Base-by-base conservation (phyloP, 805 yeast genomes). In the Torulaspora maleeae region DNA sequence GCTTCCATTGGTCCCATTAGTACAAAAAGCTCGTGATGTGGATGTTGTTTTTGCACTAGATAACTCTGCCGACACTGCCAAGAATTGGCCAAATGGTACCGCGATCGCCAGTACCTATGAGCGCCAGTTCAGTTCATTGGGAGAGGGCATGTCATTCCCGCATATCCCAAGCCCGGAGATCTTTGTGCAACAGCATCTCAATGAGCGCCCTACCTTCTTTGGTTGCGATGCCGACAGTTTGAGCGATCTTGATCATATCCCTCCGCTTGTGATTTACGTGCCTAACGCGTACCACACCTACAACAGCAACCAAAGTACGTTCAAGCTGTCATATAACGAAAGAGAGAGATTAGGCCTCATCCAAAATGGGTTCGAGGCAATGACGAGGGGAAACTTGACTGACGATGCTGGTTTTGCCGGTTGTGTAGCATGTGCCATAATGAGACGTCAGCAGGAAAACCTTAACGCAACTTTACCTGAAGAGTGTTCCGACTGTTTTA, bases 341-440 rank as follows among this genome's bases (percentile, higher is more conserved):
- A 72, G 71, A 0, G 86, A 83, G 55, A 77, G 79, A 53, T 63
- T 70, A 35, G 70, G 74, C 0, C 75, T 87, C 72, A 76, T 87
- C 45, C 64, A 72, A 54, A 88, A 88, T 61, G 95, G 95, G 8
- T 84, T 79, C 60, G 86, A 84, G 55, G 74, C 77, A 11, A 76
- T 82, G 10, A 72, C 90, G 1, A 76, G 83, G 58, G 71, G 73
- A 46, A 86, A 86, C 61, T 66, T 79, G 29, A 82, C 95, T 11
- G 59, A 81, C 19, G 95, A 85, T 53, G 60, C 68, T 3, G 80
- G 83, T 33, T 87, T 86, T 82, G 69, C 77, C 34, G 75, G 80
- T 5, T 87, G 95, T 70, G 74, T 87, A 39, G 86, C 85, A 2
- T 87, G 95, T 72, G 95, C 95, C 8, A 76, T 87, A 37, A 73